Conservation (phyloP, 1,139 yeast genomes). For the Candida freyschussii region DNA sequence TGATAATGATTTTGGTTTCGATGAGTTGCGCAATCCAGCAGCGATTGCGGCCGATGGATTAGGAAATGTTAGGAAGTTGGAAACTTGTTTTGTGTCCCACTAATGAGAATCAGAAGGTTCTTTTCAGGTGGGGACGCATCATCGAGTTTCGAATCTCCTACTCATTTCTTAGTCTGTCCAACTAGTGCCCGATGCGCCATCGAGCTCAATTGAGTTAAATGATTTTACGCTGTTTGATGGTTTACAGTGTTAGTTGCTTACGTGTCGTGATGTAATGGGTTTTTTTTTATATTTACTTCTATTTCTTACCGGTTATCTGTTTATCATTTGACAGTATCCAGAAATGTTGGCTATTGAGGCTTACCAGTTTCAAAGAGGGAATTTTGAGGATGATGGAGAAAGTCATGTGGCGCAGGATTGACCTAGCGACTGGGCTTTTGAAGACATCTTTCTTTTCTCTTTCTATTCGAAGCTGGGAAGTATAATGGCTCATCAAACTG, state of each 20-base stretch:
- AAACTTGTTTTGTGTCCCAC: conserved; percentile 3
- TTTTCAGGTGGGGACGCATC: too few relatives aligned
- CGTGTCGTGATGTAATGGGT: conserved; percentile 1
- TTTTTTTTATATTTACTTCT: too few relatives aligned
- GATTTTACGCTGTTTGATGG: conserved; percentile 26
- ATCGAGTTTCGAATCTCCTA: too few relatives aligned
- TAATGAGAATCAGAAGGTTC: too few relatives aligned
- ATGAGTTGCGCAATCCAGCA: conserved; percentile 41
- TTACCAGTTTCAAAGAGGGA: too few relatives aligned
- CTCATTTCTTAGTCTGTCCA: conserved; percentile 1
- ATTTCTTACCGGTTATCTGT: too few relatives aligned
- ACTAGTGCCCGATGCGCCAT: conserved; percentile 29
- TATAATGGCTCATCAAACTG: too few relatives aligned
- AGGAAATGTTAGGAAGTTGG: too few relatives aligned
- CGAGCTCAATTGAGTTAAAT: conserved; percentile 27
- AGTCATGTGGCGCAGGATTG: conserved; percentile 13
- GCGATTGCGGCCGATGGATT: conserved; percentile 29
- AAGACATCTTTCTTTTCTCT: background rate
- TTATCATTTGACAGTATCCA: too few relatives aligned
- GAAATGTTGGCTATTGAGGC: too few relatives aligned
- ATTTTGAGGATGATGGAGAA: too few relatives aligned
- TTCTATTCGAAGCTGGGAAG: too few relatives aligned
- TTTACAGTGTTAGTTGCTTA: conserved; percentile 5
- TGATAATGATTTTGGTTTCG: conserved; percentile 29
- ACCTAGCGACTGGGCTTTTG: conserved; percentile 13